Conservation (phyloP, 257 asterid species). For the Mentha longifolia region DNA sequence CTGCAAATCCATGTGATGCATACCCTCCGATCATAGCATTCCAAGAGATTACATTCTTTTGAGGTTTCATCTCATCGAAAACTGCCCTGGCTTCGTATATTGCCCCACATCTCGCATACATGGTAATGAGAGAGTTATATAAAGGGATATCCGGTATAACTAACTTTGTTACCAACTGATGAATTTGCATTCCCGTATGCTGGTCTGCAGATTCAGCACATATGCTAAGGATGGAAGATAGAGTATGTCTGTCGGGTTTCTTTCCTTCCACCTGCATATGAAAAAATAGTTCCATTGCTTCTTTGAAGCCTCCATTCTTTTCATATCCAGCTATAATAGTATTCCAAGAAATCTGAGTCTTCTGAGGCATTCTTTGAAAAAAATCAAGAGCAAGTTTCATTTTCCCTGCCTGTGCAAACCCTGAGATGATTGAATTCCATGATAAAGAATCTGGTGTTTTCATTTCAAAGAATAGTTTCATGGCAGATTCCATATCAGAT, state of each 20-base stretch:
- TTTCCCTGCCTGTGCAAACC: slow-evolving; percentile 59
- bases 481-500: slow-evolving; percentile 63
- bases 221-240: slow-evolving; percentile 77
- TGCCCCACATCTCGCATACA: slow-evolving; percentile 85
- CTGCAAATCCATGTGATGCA: slow-evolving; percentile 71
- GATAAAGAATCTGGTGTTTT: slow-evolving; percentile 60
- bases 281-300: slow-evolving; percentile 62
- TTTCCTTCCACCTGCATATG: slow-evolving; percentile 75
- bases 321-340: slow-evolving; percentile 79
- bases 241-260: slow-evolving; percentile 75
- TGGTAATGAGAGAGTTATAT: slow-evolving; percentile 79
- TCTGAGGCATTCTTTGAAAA: slow-evolving; percentile 68
- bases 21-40: slow-evolving; percentile 85
- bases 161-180: slow-evolving; percentile 63
- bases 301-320: slow-evolving; percentile 52
- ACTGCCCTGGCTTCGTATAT: slow-evolving; percentile 69
- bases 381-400: slow-evolving; percentile 60
- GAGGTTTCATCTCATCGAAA: slow-evolving; percentile 59
- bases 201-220: slow-evolving; percentile 76
- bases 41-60: slow-evolving; percentile 79
- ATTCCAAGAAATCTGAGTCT: slow-evolving; percentile 74
- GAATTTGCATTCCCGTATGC: slow-evolving; percentile 71
- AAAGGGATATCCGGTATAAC: slow-evolving; percentile 70
- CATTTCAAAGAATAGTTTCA: slow-evolving; percentile 65
- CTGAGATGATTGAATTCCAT: slow-evolving; percentile 83